Evolutionary conservation across 2,329 filamentous ascomycete species (phyloP).

Genomic region (Paecilomyces fulvus): DNA sequence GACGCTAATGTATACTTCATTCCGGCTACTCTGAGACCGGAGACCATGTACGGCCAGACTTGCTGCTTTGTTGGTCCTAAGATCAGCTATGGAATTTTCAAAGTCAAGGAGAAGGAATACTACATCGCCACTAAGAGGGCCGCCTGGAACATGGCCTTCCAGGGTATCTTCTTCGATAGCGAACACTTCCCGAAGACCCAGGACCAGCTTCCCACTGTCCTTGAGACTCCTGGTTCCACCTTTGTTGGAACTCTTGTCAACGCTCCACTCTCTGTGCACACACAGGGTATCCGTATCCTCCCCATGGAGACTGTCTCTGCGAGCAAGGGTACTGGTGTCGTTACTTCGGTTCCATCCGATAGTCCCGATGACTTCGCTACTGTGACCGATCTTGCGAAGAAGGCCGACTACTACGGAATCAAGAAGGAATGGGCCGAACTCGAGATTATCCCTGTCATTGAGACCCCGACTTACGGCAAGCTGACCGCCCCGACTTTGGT

Average conservation of each 20-base stretch:
- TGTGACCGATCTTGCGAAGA: constrained; percentile 79
- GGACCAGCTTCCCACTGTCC: constrained; percentile 64
- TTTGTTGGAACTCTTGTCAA: constrained; percentile 82
- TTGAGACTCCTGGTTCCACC: constrained; percentile 67
- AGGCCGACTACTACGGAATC: constrained; percentile 92
- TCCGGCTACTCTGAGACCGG: constrained; percentile 82
- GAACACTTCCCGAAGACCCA: constrained; percentile 48
- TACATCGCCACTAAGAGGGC: constrained; percentile 74
- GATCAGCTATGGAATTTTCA: constrained; percentile 83
- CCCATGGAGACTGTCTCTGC: constrained; percentile 93
- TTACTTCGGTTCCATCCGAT: constrained; percentile 92
- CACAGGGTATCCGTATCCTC: constrained; percentile 73
- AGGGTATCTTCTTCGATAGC: constrained; percentile 63
- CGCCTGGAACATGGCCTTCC: constrained; percentile 93
- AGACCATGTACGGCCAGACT: constrained; percentile 98
- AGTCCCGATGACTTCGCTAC: constrained; percentile 94
- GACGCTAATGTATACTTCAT: constrained; percentile 79
- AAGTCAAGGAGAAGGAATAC: constrained; percentile 68
- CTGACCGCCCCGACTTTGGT: constrained; percentile 75
- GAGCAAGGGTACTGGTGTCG: constrained; percentile 92
- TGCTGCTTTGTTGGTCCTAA: constrained; percentile 92
- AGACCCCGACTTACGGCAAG: constrained; percentile 80
- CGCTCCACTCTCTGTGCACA: constrained; percentile 81
- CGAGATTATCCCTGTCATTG: constrained; percentile 80
- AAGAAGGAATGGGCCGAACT: constrained; percentile 93